Evolutionary conservation across 192 early-diverging fungal species (phyloP).

Genomic region (Entomortierella chlamydospora): DNA sequence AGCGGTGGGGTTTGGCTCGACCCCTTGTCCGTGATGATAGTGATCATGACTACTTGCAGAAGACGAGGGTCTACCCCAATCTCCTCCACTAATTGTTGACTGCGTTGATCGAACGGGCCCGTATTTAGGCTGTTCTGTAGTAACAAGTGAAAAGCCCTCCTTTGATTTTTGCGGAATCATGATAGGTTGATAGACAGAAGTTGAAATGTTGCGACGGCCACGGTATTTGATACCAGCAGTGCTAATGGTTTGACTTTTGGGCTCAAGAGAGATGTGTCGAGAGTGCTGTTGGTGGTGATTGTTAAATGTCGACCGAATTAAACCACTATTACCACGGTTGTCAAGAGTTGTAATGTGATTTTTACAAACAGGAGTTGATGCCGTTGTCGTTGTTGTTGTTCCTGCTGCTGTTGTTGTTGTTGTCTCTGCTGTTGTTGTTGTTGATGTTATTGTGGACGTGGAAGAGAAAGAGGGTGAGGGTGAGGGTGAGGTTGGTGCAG

Average conservation of each 20-base stretch:
- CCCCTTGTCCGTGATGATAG: constrained; percentile 7
- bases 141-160: constrained; percentile 30
- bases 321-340: neutral
- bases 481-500: neutral
- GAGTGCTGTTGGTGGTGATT: constrained; percentile 25
- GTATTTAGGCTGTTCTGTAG: constrained; percentile 44
- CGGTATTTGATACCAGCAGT: constrained; percentile 23
- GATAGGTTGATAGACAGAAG: constrained; percentile 36
- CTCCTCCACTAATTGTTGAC: constrained; percentile 33
- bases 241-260: neutral
- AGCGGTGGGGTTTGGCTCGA: constrained; percentile 28
- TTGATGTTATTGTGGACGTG: neutral
- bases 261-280: constrained; percentile 18
- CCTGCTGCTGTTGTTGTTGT: constrained; percentile 4
- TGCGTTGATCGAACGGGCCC: constrained; percentile 38
- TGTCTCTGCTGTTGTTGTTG: neutral
- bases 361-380: neutral
- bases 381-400: constrained; percentile 3
- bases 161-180: constrained; percentile 42
- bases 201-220: constrained; percentile 22
- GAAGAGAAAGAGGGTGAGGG: neutral
- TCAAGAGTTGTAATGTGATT: neutral
- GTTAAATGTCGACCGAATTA: neutral
- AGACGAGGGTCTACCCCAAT: constrained; percentile 32
- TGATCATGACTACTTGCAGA: neutral